A percentile compares a stretch with the other conserved stretches of the same genome.
phyloP scores from a whole-genome alignment of 345 rosid genomes.

The thale cress (Arabidopsis thaliana) region DNA sequence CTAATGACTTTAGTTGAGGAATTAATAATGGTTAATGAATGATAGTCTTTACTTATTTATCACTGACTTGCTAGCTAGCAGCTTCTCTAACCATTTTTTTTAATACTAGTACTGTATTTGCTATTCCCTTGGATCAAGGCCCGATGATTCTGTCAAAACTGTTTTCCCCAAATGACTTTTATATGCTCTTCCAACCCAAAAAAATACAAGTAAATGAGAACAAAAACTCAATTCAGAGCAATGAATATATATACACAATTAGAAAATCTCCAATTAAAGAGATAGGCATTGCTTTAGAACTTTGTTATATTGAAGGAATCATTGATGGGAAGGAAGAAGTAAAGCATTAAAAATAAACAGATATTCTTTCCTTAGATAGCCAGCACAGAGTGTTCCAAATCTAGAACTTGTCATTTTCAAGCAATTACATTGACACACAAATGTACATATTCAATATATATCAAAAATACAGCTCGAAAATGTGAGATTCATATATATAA shows the following conservation, averaged over 20 bases:
- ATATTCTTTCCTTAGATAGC: constrained; percentile 42
- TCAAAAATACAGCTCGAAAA: constrained; percentile 38
- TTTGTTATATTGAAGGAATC: too few relatives aligned
- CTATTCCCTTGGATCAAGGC: constrained; percentile 29
- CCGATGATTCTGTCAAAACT: constrained; percentile 9
- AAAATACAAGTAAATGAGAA: background rate
- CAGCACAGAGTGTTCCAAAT: constrained; percentile 49
- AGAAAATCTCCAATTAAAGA: too few relatives aligned
- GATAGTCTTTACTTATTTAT: background rate
- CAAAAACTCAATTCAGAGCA: background rate
- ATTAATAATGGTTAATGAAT: background rate
- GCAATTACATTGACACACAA: constrained; percentile 9
- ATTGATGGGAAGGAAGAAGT: background rate
- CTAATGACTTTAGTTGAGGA: background rate
- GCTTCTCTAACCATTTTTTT: background rate
- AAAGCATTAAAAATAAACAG: constrained; percentile 39
- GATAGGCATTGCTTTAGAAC: too few relatives aligned
- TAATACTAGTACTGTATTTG: background rate
- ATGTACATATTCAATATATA: background rate
- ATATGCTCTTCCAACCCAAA: background rate
- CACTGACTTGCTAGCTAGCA: background rate
- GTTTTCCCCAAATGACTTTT: background rate
- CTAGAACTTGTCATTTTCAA: constrained; percentile 44
- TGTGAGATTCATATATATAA: background rate
- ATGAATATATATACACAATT: background rate